Conservation (phyloP, 805 yeast species). For the Nematodospora valgi region DNA sequence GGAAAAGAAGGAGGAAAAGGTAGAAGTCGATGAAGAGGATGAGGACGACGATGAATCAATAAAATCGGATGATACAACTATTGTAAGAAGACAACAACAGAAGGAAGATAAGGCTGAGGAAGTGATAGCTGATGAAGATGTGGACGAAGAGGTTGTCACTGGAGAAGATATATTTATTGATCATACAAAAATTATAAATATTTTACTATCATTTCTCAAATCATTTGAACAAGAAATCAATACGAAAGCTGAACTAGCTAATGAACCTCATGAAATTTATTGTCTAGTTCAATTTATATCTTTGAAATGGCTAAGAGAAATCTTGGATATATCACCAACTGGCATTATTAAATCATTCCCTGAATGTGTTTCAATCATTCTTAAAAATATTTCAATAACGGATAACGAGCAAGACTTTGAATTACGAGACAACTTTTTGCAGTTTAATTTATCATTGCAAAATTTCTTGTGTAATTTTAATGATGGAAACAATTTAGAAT, state of each 20-base stretch:
- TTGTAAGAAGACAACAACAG: constrained; percentile 10
- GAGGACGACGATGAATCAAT: constrained; percentile 21
- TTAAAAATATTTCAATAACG: constrained; percentile 39
- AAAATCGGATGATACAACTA: constrained; percentile 25
- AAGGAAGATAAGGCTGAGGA: constrained; percentile 10
- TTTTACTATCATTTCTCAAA: constrained; percentile 76
- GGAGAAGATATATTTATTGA: constrained; percentile 79
- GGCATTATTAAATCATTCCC: constrained; percentile 75
- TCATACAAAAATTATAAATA: constrained; percentile 74
- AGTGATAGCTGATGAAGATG: constrained; percentile 34
- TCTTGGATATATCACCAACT: constrained; percentile 69
- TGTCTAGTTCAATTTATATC: constrained; percentile 73
- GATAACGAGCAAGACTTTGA: constrained; percentile 37
- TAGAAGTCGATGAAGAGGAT: constrained; percentile 4
- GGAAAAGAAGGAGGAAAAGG: constrained; percentile 5
- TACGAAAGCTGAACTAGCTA: constrained; percentile 24
- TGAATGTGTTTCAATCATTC: constrained; percentile 63
- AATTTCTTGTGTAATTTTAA: constrained; percentile 29
- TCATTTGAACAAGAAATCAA: constrained; percentile 50
- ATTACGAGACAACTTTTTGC: constrained; percentile 32
- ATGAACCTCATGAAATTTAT: constrained; percentile 36
- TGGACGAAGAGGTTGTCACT: constrained; percentile 26
- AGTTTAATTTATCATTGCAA: constrained; percentile 33
- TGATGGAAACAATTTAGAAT: constrained; percentile 5
- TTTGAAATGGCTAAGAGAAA: constrained; percentile 74